Percentiles rank a stretch among this genome's conserved stretches.
These are phyloP conservation scores for Calonectria honghensis DNA, from an alignment of 2,329 filamentous ascomycete genomes.

Conservation along the genomic window DNA sequence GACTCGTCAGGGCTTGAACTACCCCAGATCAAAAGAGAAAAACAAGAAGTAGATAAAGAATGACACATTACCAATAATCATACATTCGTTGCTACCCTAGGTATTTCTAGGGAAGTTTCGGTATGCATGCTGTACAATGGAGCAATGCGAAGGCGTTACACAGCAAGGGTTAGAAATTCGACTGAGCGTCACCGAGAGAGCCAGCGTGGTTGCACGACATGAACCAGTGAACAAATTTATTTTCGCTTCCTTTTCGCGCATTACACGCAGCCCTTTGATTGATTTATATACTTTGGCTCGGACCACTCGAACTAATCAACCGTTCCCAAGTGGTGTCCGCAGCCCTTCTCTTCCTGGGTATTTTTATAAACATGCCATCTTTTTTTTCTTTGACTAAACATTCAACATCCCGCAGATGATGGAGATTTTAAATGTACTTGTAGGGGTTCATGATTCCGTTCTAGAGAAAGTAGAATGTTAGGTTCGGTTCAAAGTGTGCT, in stretches of 20 bases:
- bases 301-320: not conserved
- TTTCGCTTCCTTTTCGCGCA: slow-evolving; percentile 26
- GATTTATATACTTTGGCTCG: slow-evolving; percentile 17
- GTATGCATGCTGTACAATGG: not conserved
- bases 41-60: not conserved
- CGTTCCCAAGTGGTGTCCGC: not conserved
- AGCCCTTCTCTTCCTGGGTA: slow-evolving; percentile 14
- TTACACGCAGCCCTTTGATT: not conserved
- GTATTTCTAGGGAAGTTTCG: not conserved
- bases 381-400: not conserved
- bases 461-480: slow-evolving; percentile 66
- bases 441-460: slow-evolving; percentile 99
- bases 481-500: slow-evolving; percentile 11
- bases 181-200: not conserved
- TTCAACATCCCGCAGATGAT: slow-evolving; percentile 25
- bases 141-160: not conserved
- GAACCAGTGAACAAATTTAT: slow-evolving; percentile 12
- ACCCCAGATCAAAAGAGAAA: not conserved
- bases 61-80: not conserved
- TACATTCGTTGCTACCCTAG: not conserved
- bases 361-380: slow-evolving; percentile 27
- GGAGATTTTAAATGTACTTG: slow-evolving; percentile 83
- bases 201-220: not conserved
- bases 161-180: not conserved
- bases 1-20: not conserved